These are phyloP conservation scores for Botrytis fabae DNA, from an alignment of 2,329 filamentous ascomycete genomes.

Conservation along the genomic window DNA sequence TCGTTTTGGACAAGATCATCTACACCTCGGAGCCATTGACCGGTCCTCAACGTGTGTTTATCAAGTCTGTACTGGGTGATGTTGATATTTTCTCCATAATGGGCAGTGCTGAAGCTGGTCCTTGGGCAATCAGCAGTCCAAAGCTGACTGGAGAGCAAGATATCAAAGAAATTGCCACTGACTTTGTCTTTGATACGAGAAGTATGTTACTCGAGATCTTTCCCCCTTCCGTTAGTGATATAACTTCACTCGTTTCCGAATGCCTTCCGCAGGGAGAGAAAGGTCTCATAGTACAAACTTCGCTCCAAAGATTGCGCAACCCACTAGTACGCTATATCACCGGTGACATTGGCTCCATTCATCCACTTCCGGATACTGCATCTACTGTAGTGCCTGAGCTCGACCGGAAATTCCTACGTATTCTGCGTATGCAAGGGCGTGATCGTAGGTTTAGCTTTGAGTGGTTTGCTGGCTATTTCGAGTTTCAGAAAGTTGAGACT, in stretches of 20 bases:
- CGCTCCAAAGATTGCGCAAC: constrained; percentile 11
- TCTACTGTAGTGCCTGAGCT: not conserved
- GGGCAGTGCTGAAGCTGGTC: constrained; percentile 7
- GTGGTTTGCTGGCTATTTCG: constrained; percentile 15
- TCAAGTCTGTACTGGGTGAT: not conserved
- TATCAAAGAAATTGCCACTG: not conserved
- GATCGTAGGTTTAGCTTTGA: constrained; percentile 8
- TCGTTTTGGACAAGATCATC: constrained; percentile 10
- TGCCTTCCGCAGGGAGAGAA: not conserved
- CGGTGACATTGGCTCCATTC: constrained; percentile 1
- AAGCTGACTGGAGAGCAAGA: not conserved
- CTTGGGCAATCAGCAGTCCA: constrained; percentile 14
- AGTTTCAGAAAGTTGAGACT: not conserved
- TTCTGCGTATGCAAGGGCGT: constrained; percentile 7
- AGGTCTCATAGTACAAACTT: constrained; percentile 3
- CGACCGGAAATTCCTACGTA: not conserved
- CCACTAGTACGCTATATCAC: constrained; percentile 9
- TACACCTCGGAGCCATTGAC: constrained; percentile 14
- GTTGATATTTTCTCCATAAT: constrained; percentile 1
- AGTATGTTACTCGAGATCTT: constrained; percentile 6
- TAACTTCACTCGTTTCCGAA: not conserved
- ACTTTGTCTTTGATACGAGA: constrained; percentile 9
- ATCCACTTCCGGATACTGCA: not conserved
- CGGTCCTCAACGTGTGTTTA: not conserved
- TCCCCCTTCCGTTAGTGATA: not conserved